Base-by-base conservation (phyloP, 2,329 filamentous ascomycete genomes). In the Fusarium sp. region DNA sequence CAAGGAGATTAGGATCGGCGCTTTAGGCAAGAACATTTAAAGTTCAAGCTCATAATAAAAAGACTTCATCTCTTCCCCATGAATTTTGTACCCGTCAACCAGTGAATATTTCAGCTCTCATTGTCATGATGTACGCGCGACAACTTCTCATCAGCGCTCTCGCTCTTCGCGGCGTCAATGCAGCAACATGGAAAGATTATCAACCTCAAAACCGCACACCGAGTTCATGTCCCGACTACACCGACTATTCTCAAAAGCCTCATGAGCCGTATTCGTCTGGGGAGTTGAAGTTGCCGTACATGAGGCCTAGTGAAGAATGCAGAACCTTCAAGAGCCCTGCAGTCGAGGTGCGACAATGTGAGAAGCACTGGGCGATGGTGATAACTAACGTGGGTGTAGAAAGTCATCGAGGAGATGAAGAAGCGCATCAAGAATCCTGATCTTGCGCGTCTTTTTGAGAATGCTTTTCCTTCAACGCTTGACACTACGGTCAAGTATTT, bases 401-500 rank as follows among this genome's bases (percentile, higher is more conserved):
- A 65, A 68, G 65, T 69, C 3, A 68, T 68, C 0, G 25, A 13
- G 3, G 65, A 68, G 3, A 65, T 68, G 12, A 68, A 68, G 13
- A 37, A 64, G 11, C 65, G 65, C 2, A 55, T 46, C 25, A 69
- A 65, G 2, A 63, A 69, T 4, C 64, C 65, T 0, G 65, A 68
- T 9, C 44, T 68, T 4, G 65, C 53, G 7, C 65, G 65, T 30
- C 49, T 68, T 1, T 68, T 68, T 11, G 65, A 68, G n/a, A 68
- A 68, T 4, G n/a, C 65, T 0, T 68, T 68, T 2, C 65, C 65
- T 1, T 68, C 65, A 1, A 68, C 65, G 0, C 59, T 68, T 2
- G 65, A 68, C 4, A 68, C 65, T 8, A 69, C 65, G 0, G 65
- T 68, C 9, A 68, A 68, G 22, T 68, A 68, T 9, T 68, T 68